Evolutionary conservation across 139 green algal species (phyloP).

Genomic region (Ettlia oleoabundans): DNA sequence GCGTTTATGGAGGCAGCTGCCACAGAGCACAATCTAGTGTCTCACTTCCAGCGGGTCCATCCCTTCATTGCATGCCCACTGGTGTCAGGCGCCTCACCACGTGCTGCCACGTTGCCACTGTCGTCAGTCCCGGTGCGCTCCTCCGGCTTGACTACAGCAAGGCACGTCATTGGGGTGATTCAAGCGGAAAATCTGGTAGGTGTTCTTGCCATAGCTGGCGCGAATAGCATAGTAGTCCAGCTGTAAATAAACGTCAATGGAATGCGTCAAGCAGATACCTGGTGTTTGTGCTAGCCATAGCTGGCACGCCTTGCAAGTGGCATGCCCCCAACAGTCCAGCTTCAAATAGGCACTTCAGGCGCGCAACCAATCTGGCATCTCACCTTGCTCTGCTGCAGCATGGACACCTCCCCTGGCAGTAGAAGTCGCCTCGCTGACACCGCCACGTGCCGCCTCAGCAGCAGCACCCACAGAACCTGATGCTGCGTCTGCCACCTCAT

Average conservation of each 20-base stretch:
- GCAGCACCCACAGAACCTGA: not conserved
- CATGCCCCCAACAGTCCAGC: no score
- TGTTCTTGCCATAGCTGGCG: no score
- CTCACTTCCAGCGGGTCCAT: slow-evolving; percentile 23
- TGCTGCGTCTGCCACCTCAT: not conserved
- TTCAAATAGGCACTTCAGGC: no score
- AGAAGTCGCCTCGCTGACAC: not conserved
- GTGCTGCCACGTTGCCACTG: not conserved
- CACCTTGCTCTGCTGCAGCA: not conserved
- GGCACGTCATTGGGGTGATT: no score
- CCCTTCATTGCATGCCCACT: slow-evolving; percentile 8
- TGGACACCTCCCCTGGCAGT: not conserved
- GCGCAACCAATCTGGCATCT: no score
- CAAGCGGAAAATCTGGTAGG: no score
- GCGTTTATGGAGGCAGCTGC: not conserved
- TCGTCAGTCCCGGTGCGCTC: not conserved
- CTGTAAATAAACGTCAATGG: no score
- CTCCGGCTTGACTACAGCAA: no score
- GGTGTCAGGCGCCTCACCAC: slow-evolving; percentile 14
- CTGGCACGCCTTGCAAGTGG: no score
- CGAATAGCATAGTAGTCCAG: no score
- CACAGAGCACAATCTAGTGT: not conserved
- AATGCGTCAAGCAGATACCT: no score
- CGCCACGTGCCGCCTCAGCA: not conserved
- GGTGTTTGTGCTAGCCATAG: no score